Evolutionary conservation across 2,329 filamentous ascomycete species (phyloP).

Genomic region (Diplocarpon rosae): DNA sequence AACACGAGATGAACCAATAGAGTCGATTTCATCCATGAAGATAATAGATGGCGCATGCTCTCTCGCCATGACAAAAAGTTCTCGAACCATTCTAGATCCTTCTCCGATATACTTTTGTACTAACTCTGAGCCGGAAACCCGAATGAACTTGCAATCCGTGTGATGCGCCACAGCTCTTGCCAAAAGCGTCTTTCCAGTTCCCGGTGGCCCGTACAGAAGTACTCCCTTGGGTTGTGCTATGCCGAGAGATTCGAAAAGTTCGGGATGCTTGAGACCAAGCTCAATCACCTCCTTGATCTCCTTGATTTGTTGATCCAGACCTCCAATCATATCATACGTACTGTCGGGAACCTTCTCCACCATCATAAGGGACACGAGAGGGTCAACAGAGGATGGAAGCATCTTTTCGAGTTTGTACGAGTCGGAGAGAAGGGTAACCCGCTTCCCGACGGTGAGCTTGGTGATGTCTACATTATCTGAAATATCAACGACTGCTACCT

Average conservation of each 20-base stretch:
- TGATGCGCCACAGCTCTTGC: conserved; percentile 95
- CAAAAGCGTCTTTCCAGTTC: conserved; percentile 92
- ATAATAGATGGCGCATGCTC: conserved; percentile 98
- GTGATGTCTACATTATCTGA: conserved; percentile 86
- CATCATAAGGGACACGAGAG: conserved; percentile 99
- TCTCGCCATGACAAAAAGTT: conserved; percentile 97
- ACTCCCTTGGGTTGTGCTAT: conserved; percentile 98
- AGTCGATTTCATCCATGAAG: conserved; percentile 99
- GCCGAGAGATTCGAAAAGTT: conserved; percentile 96
- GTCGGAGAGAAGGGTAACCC: conserved; percentile 90
- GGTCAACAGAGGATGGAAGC: conserved; percentile 94
- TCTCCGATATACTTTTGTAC: conserved; percentile 99
- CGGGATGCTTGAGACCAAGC: conserved; percentile 93
- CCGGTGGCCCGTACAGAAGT: conserved; percentile 87
- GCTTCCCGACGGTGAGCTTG: conserved; percentile 95
- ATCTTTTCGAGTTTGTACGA: conserved; percentile 99
- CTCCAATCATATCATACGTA: conserved; percentile 99
- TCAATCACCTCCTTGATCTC: conserved; percentile 99
- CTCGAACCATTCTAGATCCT: conserved; percentile 94
- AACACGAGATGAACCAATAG: conserved; percentile 92
- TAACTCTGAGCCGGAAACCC: conserved; percentile 88
- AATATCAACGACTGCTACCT: conserved; percentile 73
- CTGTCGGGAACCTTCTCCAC: conserved; percentile 99
- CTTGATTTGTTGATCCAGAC: conserved; percentile 97
- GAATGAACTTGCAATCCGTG: conserved; percentile 98